Evolutionary conservation across 2,329 filamentous ascomycete species (phyloP), one percentile per base, ranked within the genome.

Genomic region (Lachnellula willkommii): DNA sequence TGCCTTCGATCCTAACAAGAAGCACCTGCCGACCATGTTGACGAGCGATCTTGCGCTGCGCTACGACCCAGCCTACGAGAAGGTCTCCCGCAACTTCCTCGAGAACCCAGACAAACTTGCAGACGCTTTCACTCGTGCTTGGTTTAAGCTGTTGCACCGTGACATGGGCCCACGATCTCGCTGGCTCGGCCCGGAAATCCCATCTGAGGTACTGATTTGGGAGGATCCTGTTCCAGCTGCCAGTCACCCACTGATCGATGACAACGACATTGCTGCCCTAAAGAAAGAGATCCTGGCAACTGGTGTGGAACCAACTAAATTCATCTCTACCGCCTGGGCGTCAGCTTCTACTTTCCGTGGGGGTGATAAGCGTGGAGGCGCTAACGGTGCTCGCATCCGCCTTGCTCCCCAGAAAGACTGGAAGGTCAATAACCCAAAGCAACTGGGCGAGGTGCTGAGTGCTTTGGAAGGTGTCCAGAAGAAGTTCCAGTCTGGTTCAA

Each of bases 291-390:
- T 91, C 47, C 77, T 91, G 2, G 75, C 75, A 46, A 73, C 81
- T n/a, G 84, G 84, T 15, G 67, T 90, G 4, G 77, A 78, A 55
- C 73, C 79, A 5, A 76, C 77, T 55, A 82, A 83, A 72, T 76
- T 91, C 57, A 79, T 91, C 53, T 77, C 79, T 9, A 79, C 80
- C 9, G 86, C 87, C 24, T 90, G 84, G 82, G 83, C 83, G 1
- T 82, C 87, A 0, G 85, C 86, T 24, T 85, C 86, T 2, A 85
- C 84, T 32, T 90, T 86, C 83, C 86, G 87, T 59, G 80, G 83
- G 64, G 81, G 83, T 63, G 88, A 92, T 77, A 91, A 91, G 82
- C 88, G 88, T 62, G 88, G 88, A 63, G 88, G 88, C 68, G 88
- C 88, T 73, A 92, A 92, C 66, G 88, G 88, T 65, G 88, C 82